Base-by-base conservation (phyloP, 768 basidiomycete species). In the Leccinum incarnatum region DNA sequence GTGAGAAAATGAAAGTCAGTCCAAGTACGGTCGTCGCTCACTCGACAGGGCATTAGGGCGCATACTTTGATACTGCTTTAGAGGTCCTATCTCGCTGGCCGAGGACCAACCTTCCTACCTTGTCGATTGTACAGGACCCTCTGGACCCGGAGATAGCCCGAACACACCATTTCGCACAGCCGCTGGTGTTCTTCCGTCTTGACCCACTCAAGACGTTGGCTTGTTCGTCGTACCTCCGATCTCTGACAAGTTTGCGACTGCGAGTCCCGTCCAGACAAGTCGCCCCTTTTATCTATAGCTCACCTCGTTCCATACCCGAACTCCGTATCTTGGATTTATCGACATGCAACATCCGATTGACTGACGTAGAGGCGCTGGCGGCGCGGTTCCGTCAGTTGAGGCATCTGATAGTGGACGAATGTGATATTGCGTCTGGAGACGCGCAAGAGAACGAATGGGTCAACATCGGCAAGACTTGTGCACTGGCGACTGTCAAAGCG, bases 101-200 rank as follows among this genome's bases (percentile, higher is more conserved):
- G 4, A 21, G 68, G 11, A 51, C 56, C 9, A 62, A 71, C 15
- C 70, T 88, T 2, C 73, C 76, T 1, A 72, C 73, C 0, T 65
- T 89, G 2, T 89, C 87, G 4, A 81, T 91, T 50, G 76, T 88
- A 11, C 88, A 91, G 72, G 89, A 90, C 60, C 80, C 84, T 2
- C 72, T 84, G 4, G 77, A 81, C 40, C 67, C 76, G 1, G 71
- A 75, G 29, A 67, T 77, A 34, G 75, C 76, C 14, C 69, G 65
- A 5, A 69, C 45, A 32, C 60, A 63, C 15, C 65, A 74, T 36
- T 89, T 89, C 60, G 95, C 94, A 1, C 95, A 96, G 66, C 95
- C 95, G 1, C 80, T 97, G 62, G 91, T 93, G 3, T 93, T 95
- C 74, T 90, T 90, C 70, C 81, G 80, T 45, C 76, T 96, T 56